phyloP scores from a whole-genome alignment of 2,329 filamentous ascomycete species.

The Graphilbum fragrans region DNA sequence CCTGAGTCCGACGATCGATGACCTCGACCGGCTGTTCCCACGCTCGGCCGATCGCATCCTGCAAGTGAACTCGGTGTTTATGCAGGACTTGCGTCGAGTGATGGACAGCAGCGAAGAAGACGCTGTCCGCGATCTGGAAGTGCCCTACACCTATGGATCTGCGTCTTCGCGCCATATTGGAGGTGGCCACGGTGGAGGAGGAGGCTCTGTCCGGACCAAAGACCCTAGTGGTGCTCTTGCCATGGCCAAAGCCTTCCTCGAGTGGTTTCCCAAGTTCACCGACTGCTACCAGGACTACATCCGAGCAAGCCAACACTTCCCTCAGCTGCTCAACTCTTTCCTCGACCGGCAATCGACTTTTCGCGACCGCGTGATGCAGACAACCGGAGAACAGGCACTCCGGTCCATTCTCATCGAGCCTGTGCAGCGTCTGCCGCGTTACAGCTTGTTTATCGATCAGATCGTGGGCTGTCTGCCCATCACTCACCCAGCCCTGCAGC shows the following conservation, averaged over 20 bases:
- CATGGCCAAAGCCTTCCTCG: constrained; percentile 69
- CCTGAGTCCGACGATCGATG: constrained; percentile 58
- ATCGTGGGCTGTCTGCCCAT: constrained; percentile 79
- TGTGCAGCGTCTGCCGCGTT: constrained; percentile 84
- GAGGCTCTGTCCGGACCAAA: constrained; percentile 30
- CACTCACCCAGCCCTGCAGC: constrained; percentile 71
- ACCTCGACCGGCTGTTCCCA: constrained; percentile 70
- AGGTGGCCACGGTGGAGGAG: neutral
- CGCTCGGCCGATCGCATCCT: constrained; percentile 69
- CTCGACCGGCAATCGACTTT: constrained; percentile 75
- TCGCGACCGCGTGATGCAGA: constrained; percentile 64
- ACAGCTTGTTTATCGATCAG: constrained; percentile 92
- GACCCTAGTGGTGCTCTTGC: constrained; percentile 69
- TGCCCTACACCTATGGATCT: constrained; percentile 24
- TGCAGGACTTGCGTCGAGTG: constrained; percentile 61
- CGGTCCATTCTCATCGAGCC: constrained; percentile 92
- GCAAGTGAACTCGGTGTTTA: constrained; percentile 68
- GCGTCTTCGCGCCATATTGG: constrained; percentile 8
- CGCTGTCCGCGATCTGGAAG: constrained; percentile 63
- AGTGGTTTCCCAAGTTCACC: constrained; percentile 89
- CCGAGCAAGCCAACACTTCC: constrained; percentile 76
- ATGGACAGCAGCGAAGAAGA: constrained; percentile 77
- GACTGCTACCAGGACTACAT: constrained; percentile 91
- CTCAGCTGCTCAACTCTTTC: constrained; percentile 66
- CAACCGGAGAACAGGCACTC: constrained; percentile 78